Conservation (phyloP, 805 yeast genomes). For the Starmerella bacillaris region DNA sequence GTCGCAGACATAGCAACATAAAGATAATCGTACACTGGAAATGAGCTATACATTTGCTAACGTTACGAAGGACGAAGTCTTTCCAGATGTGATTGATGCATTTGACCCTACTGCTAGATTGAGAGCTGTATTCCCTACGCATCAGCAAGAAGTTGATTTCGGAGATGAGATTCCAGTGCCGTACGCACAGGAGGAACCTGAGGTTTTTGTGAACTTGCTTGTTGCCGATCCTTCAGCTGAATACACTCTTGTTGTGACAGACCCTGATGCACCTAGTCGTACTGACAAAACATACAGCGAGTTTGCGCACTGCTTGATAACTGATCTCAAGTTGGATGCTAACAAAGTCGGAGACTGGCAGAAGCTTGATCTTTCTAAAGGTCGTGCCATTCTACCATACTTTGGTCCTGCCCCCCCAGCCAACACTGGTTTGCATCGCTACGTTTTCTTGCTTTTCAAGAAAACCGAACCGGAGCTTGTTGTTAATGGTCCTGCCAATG, state of each 20-base stretch:
- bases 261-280: constrained; percentile 85
- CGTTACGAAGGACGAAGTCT: constrained; percentile 24
- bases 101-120: constrained; percentile 26
- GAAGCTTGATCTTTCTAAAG: constrained; percentile 23
- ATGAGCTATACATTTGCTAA: neutral
- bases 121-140: constrained; percentile 37
- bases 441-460: constrained; percentile 57
- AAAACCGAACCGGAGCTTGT: constrained; percentile 33
- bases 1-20: neutral
- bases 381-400: constrained; percentile 36
- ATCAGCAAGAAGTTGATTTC: constrained; percentile 47
- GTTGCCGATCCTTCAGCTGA: constrained; percentile 33
- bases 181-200: constrained; percentile 53
- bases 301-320: constrained; percentile 53
- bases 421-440: constrained; percentile 72
- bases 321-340: constrained; percentile 23
- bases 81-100: constrained; percentile 27
- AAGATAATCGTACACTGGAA: neutral
- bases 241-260: constrained; percentile 66
- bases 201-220: constrained; percentile 43
- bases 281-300: constrained; percentile 78
- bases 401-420: constrained; percentile 83
- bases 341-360: constrained; percentile 17
- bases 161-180: constrained; percentile 54
- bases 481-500: constrained; percentile 8